A percentile compares a stretch with the other conserved stretches of the same genome.
Evolutionary conservation across 768 basidiomycete species (phyloP).

Genomic region (Tricholoma flavovirens): DNA sequence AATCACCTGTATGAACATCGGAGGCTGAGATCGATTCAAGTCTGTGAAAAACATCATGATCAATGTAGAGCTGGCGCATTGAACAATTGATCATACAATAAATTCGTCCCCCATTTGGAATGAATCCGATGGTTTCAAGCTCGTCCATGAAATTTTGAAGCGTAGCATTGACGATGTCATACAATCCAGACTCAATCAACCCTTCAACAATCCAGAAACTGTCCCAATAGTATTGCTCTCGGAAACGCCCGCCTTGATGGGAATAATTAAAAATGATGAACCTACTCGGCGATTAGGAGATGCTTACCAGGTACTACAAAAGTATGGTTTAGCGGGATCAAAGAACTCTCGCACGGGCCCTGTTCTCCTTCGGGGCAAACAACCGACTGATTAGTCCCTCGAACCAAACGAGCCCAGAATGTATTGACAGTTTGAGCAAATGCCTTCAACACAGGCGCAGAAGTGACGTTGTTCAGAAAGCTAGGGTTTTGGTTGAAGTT

Average conservation of each 20-base stretch:
- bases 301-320: constrained; percentile 82
- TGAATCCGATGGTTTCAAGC: constrained; percentile 76
- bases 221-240: constrained; percentile 71
- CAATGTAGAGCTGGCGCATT: constrained; percentile 1
- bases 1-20: constrained; percentile 74
- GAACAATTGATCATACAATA: constrained; percentile 52
- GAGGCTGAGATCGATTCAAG: constrained; percentile 88
- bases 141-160: constrained; percentile 96
- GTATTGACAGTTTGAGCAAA: constrained; percentile 78
- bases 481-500: constrained; percentile 59
- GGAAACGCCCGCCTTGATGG: constrained; percentile 58
- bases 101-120: constrained; percentile 90
- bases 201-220: constrained; percentile 89
- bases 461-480: constrained; percentile 65
- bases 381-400: constrained; percentile 64
- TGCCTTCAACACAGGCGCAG: constrained; percentile 55
- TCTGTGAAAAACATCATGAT: constrained; percentile 42
- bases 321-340: constrained; percentile 88
- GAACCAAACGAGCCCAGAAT: constrained; percentile 78
- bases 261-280: background rate
- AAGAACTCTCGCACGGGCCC: constrained; percentile 66
- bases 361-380: constrained; percentile 48
- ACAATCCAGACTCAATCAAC: constrained; percentile 74
- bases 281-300: background rate
- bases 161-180: constrained; percentile 65